Evolutionary conservation across 805 yeast genomes (phyloP).

Genomic region (Yarrowia divulgata): DNA sequence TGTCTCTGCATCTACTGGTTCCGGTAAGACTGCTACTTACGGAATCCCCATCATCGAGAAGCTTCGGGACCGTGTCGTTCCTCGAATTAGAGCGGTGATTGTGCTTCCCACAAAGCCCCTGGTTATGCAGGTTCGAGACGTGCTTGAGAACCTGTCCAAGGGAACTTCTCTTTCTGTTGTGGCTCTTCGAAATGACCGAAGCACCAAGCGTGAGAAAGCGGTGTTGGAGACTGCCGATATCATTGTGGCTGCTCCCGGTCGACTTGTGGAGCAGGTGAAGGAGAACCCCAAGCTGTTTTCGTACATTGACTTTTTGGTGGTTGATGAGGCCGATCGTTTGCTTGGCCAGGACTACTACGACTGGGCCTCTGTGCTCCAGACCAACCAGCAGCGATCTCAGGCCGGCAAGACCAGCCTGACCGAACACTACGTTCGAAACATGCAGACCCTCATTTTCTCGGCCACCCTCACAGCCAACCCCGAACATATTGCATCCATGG

Average conservation of each 20-base stretch:
- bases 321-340: slow-evolving; percentile 96
- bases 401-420: slow-evolving; percentile 19
- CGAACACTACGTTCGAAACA: slow-evolving; percentile 48
- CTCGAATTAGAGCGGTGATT: slow-evolving; percentile 75
- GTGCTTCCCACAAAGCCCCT: slow-evolving; percentile 91
- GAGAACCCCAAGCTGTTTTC: slow-evolving; percentile 57
- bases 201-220: slow-evolving; percentile 67
- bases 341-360: slow-evolving; percentile 92
- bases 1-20: slow-evolving; percentile 94
- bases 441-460: slow-evolving; percentile 77
- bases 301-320: slow-evolving; percentile 67
- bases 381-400: slow-evolving; percentile 34
- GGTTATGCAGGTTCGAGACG: slow-evolving; percentile 77
- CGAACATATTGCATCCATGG: slow-evolving; percentile 76
- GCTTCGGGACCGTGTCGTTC: slow-evolving; percentile 68
- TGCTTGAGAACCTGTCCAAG: slow-evolving; percentile 63
- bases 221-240: slow-evolving; percentile 55
- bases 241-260: slow-evolving; percentile 75
- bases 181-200: slow-evolving; percentile 62
- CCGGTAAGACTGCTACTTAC: slow-evolving; percentile 94
- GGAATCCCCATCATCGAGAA: slow-evolving; percentile 81
- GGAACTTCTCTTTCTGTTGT: slow-evolving; percentile 74
- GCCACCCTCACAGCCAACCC: slow-evolving; percentile 96
- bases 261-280: slow-evolving; percentile 68
- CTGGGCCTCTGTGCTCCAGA: slow-evolving; percentile 69